Base-by-base conservation (phyloP, 2,329 filamentous ascomycete species). In the Aspergillus sp. region DNA sequence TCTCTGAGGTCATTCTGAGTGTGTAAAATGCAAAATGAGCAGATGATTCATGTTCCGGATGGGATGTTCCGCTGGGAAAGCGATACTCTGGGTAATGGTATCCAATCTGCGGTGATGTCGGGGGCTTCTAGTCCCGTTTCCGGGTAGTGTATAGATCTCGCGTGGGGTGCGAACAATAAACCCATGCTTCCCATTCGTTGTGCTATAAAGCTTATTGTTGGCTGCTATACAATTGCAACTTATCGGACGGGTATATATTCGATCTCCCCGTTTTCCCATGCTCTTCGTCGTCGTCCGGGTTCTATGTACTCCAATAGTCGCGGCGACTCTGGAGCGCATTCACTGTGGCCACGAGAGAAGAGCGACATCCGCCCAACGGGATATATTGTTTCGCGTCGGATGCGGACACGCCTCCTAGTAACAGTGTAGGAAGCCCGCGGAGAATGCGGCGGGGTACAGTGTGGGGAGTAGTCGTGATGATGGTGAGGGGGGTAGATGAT, bases 1-100 rank as follows among this genome's bases (percentile, higher is more conserved):
- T 62, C 58, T 21, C 47, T 70, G 65, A 68, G 62, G 60, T 68
- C 67, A 68, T 68, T 53, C 58, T 61, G 63, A 59, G 57, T 66
- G 58, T 61, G 61, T 59, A 57, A 40, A 35, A 56, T 53, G 52
- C 49, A 43, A 40, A 23, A 50, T 56, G 57, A 55, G 35, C 39
- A 47, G 17, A 11, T 15, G 4, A 31, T 24, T 33, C 35, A 41
- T 47, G 55, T 41, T 15, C 47, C 43, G 12, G 19, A 24, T n/a
- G 23, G 48, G 39, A 9, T n/a, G 37, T 6, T 52, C 44, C 50
- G 27, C 23, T 55, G 43, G 44, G 19, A 15, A 21, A 40, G 11
- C 9, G 27, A 43, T 19, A 24, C 40, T n/a, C 8, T 35, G 17
- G 51, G 37, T 46, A 39, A 4, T 45, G 47, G 15, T 46, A 41